Conservation (phyloP, 2,329 filamentous ascomycete genomes). For the Phaeoacremonium minimum region DNA sequence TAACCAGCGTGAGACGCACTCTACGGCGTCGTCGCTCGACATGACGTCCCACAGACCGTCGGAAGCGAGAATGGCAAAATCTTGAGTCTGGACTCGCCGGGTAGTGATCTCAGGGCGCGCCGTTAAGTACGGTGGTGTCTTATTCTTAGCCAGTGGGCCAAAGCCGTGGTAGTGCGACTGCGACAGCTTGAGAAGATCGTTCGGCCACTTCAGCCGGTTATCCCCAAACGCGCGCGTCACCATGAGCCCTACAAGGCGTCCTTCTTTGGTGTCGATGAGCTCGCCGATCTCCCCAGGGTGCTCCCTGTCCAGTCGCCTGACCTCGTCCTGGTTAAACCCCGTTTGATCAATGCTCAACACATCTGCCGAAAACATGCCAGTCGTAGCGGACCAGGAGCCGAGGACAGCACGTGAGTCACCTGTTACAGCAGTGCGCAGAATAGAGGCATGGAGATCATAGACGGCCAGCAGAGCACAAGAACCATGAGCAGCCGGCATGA, state of each 20-base stretch:
- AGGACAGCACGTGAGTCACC: conserved; percentile 66
- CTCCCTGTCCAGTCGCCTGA: conserved; percentile 45
- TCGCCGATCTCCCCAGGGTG: conserved; percentile 57
- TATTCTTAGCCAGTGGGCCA: conserved; percentile 34
- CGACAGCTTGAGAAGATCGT: conserved; percentile 27
- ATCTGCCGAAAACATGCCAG: conserved; percentile 43
- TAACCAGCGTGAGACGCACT: conserved; percentile 40
- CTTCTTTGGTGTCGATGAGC: conserved; percentile 51
- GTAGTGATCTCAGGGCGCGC: conserved; percentile 62
- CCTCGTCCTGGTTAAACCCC: conserved; percentile 56
- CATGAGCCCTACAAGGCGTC: conserved; percentile 56
- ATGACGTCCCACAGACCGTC: conserved; percentile 66
- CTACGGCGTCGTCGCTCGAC: conserved; percentile 51
- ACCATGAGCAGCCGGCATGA: conserved; percentile 38
- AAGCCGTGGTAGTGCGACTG: conserved; percentile 46
- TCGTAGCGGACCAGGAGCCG: conserved; percentile 26
- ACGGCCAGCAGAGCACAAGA: conserved; percentile 62
- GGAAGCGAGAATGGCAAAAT: conserved; percentile 62
- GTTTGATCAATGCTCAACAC: conserved; percentile 63
- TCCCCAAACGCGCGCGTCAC: conserved; percentile 67
- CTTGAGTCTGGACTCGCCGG: conserved; percentile 39
- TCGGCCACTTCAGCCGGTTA: conserved; percentile 62
- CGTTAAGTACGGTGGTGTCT: conserved; percentile 63
- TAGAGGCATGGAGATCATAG: conserved; percentile 49
- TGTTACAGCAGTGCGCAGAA: conserved; percentile 58